Evolutionary conservation across 225 moss, liverwort and hornwort species (phyloP), one percentile per base, ranked within the genome.

Genomic region (Lunularia cruciata): DNA sequence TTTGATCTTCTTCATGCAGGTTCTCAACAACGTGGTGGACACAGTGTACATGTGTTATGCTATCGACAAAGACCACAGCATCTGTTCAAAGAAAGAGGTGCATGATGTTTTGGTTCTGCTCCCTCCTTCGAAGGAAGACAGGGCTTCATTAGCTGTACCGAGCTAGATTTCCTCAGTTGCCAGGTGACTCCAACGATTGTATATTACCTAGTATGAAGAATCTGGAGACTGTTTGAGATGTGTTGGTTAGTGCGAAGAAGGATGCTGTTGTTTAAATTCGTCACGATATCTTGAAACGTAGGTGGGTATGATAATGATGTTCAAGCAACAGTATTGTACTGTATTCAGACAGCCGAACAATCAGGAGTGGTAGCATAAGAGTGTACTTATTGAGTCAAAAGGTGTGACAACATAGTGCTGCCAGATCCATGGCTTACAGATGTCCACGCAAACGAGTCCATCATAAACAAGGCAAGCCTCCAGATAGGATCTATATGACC

Each of bases 31-130:
- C 76, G 74, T 91, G 8, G 77, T 95, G 5, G 88, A 95, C 53
- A 88, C 89, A 15, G 91, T 95, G 43, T 95, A 95, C 63, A 88
- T 95, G 45, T 89, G 95, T 60, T 91, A 83, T 27, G 95, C 91
- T 60, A 89, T 95, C 89, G 91, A 95, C 67, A 89, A 85, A 65
- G 95, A 95, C 58, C 76, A 79, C 65, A 85, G 85, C 33, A 80
- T 84, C 20, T 75, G 84, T 15, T 86, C 91, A 55, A 86, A 85
- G 72, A 61, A 70, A 20, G 89, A 90, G 68, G 71, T 91, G 47
- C 88, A 92, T 47, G 80, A 89, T 46, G 84, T 92, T 28, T 67
- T 86, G 69, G 86, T 89, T 45, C 57, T 84, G 20, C 89, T 92
- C 31, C 91, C 94, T 47, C 57, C 83, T 68, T 82, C 88, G 25